Base-by-base conservation (phyloP, 345 rosid genomes). In the Pelargonium nanum region DNA sequence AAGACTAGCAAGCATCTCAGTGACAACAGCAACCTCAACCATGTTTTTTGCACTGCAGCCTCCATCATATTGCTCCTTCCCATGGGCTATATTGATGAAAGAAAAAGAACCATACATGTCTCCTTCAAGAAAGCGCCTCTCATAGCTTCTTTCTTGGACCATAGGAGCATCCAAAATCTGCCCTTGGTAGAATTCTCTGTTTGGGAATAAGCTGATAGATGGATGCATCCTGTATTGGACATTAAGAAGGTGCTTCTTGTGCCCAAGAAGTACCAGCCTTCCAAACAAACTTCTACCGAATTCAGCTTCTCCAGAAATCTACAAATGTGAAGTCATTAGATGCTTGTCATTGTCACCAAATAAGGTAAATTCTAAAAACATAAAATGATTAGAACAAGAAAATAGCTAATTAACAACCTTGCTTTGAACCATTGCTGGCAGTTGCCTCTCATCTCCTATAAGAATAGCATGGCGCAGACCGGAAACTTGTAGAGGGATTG, bases 1-100 rank as follows among this genome's bases (percentile, higher is more conserved):
- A 23, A 79, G 82, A 40, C 61, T 68, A 48, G 65, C 66, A 19
- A 80, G 66, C 23, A 80, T 60, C 55, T 64, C 64, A 22, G 62
- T 66, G 26, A 75, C 76, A 52, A 75, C 69, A 25, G 81, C 74
- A 44, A 62, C 85, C 32, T 80, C 84, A 0, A 76, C 72, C 55
- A 66, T 24, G 44, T 77, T 81, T 66, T 57, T 76, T 19, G 0
- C 19, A 55, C 83, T 74, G 26, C 22, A 9, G 12, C 24, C 25
- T 19, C 23, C 26, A 22, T 55, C 57, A 22, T 19, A 22, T 22
- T 22, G 10, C 3, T 55, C 57, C 23, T 22, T 22, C 17, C 57
- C 57, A 55, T 8, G 23, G 4, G 57, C 24, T 22, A 55, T 23
- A 8, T 55, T 21, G 16, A 55, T 55, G 16, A 55, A 55, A 21